Evolutionary conservation across 169 alveolate species (phyloP).

Genomic region (Ichthyophthirius multifiliis): DNA sequence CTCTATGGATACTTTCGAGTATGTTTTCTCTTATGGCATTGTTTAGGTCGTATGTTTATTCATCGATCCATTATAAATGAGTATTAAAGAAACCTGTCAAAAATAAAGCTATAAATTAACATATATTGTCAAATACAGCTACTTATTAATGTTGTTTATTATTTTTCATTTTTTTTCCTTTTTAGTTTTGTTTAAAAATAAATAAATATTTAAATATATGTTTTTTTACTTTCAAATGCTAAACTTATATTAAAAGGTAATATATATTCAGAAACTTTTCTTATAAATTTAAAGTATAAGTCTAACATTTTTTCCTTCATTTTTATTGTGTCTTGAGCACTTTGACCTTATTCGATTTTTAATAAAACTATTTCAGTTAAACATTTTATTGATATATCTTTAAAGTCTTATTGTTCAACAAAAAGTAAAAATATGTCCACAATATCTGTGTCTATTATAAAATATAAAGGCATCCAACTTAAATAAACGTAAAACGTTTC

Average conservation of each 20-base stretch:
- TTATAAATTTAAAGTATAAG: not conserved
- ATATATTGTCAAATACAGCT: not conserved
- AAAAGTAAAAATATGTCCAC: constrained; percentile 66
- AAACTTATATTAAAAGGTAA: constrained; percentile 12
- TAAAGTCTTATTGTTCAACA: constrained; percentile 19
- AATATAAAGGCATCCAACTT: constrained; percentile 95
- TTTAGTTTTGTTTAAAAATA: not conserved
- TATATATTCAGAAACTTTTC: not conserved
- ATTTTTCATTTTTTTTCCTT: not conserved
- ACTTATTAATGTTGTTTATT: not conserved
- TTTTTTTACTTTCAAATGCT: constrained; percentile 15
- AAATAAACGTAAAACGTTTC: constrained; percentile 91
- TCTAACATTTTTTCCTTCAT: not conserved
- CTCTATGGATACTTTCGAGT: not conserved
- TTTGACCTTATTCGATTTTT: not conserved
- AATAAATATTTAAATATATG: not conserved
- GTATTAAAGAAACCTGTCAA: constrained; percentile 12
- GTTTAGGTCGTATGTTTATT: not conserved
- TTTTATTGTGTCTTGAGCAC: not conserved
- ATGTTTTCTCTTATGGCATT: not conserved
- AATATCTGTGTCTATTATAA: constrained; percentile 88
- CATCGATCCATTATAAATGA: constrained; percentile 15
- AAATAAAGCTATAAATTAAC: not conserved
- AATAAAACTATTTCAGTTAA: constrained; percentile 44
- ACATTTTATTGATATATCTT: constrained; percentile 29